phyloP scores from a whole-genome alignment of 2,329 filamentous ascomycete species.

The Fusarium sp. region DNA sequence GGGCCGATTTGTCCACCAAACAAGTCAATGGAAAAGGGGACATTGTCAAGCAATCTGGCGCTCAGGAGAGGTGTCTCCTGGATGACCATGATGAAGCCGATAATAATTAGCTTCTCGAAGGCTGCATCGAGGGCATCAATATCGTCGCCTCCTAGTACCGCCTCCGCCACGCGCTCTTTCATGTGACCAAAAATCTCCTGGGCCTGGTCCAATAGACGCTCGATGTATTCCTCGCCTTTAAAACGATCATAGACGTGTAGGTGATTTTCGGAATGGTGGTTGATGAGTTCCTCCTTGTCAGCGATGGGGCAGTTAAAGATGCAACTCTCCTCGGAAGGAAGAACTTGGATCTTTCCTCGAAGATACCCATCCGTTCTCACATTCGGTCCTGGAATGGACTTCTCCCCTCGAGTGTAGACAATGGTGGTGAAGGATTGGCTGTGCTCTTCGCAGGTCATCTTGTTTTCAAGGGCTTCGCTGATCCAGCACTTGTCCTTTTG shows the following conservation, averaged over 20 bases:
- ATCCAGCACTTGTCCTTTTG: constrained; percentile 6
- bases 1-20: not conserved
- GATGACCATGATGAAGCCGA: not conserved
- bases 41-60: not conserved
- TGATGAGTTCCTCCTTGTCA: not conserved
- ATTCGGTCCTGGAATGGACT: not conserved
- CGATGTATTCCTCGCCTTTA: not conserved
- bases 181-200: not conserved
- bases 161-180: not conserved
- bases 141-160: not conserved
- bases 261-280: not conserved
- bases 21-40: not conserved
- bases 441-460: not conserved
- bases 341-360: constrained; percentile 2
- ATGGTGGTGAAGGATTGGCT: not conserved
- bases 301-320: constrained; percentile 6
- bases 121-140: not conserved
- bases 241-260: constrained; percentile 15
- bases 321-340: constrained; percentile 11
- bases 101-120: not conserved
- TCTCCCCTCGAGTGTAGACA: constrained; percentile 16
- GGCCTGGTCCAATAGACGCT: not conserved
- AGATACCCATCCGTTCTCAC: not conserved
- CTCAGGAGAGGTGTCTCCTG: not conserved
- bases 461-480: not conserved